Evolutionary conservation across 2,329 filamentous ascomycete species (phyloP).

Genomic region (Colletotrichum liriopes): DNA sequence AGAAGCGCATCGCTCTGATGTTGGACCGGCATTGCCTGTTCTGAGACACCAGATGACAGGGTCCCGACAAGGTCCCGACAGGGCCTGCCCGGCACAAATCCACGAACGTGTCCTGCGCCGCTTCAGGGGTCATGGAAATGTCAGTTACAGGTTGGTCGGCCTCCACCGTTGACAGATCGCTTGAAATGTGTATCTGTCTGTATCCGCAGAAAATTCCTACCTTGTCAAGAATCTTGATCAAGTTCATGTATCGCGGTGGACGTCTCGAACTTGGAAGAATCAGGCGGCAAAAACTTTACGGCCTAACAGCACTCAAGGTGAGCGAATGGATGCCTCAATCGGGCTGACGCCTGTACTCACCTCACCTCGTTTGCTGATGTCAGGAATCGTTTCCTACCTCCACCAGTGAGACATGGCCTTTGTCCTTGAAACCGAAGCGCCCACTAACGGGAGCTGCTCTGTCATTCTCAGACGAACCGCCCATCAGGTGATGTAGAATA

Average conservation of each 20-base stretch:
- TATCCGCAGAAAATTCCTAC: background rate
- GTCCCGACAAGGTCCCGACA: background rate
- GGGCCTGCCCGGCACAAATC: background rate
- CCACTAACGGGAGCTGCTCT: conserved; percentile 5
- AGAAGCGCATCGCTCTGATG: conserved; percentile 11
- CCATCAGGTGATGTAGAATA: background rate
- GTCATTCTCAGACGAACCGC: conserved; percentile 10
- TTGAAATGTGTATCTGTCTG: background rate
- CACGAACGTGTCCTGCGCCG: conserved; percentile 13
- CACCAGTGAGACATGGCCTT: conserved; percentile 6
- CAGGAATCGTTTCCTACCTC: background rate
- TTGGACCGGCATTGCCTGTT: conserved; percentile 29
- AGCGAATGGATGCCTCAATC: background rate
- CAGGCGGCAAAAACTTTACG: background rate
- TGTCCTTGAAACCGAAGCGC: conserved; percentile 3
- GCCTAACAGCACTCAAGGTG: background rate
- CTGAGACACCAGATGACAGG: conserved; percentile 33
- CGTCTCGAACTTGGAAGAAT: background rate
- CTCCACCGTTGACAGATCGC: background rate
- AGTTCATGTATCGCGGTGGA: background rate
- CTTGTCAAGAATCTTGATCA: background rate
- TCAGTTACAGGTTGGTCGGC: background rate
- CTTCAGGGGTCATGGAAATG: background rate
- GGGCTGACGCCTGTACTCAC: background rate
- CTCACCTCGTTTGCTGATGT: background rate